phyloP scores from a whole-genome alignment of 2,329 filamentous ascomycete species.

The Penicillium nordicum region DNA sequence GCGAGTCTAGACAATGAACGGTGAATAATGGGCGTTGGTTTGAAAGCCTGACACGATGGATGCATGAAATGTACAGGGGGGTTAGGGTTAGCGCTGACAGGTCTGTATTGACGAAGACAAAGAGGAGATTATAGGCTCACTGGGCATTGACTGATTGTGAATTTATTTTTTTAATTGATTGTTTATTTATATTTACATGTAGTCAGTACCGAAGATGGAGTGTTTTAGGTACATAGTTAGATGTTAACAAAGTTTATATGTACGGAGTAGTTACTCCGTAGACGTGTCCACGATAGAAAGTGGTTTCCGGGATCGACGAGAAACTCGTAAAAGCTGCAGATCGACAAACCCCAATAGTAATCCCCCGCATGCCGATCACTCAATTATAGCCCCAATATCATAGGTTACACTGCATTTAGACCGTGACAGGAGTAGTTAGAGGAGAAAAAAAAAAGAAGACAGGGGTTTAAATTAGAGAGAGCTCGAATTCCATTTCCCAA shows the following conservation, averaged over 20 bases:
- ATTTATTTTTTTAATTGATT: not conserved
- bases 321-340: no score
- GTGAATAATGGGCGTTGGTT: not conserved
- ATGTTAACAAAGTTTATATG: not conserved
- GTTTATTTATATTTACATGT: not conserved
- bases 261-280: no score
- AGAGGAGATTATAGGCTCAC: not conserved
- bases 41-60: not conserved
- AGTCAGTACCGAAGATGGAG: not conserved
- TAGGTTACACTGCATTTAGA: not conserved
- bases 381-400: no score
- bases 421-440: not conserved
- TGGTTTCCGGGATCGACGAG: no score
- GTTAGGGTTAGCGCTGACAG: not conserved
- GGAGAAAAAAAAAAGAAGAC: not conserved
- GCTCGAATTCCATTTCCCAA: not conserved
- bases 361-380: no score
- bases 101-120: not conserved
- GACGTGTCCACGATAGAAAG: no score
- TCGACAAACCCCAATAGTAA: no score
- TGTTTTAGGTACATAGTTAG: not conserved
- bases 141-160: not conserved
- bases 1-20: slow-evolving; percentile 8
- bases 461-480: not conserved
- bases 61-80: not conserved